phyloP scores from a whole-genome alignment of 2,329 filamentous ascomycete genomes.

The Fusarium sp. region DNA sequence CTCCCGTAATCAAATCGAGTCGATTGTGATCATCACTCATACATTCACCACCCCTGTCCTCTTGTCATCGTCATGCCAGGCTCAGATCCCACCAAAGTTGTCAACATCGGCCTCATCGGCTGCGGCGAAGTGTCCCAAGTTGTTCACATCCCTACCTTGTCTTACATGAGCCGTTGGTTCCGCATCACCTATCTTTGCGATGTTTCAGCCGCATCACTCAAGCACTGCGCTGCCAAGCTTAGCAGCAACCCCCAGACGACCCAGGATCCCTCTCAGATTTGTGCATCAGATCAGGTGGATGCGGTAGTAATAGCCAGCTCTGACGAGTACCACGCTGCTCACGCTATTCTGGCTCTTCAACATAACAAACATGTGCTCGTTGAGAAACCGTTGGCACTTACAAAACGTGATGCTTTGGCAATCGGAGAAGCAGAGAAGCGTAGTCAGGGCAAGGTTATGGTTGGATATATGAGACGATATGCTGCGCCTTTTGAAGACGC shows the following conservation, averaged over 20 bases:
- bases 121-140: conserved; percentile 62
- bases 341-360: conserved; percentile 61
- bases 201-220: conserved; percentile 50
- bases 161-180: conserved; percentile 56
- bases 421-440: conserved; percentile 60
- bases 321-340: conserved; percentile 62
- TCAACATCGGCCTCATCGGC: conserved; percentile 54
- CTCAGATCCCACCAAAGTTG: background rate
- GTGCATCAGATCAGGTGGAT: conserved; percentile 55
- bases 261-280: conserved; percentile 53
- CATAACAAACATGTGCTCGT: conserved; percentile 65
- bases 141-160: conserved; percentile 62
- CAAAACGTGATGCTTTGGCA: conserved; percentile 53
- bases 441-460: conserved; percentile 59
- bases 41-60: background rate
- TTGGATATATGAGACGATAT: conserved; percentile 69
- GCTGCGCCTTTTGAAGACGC: conserved; percentile 63
- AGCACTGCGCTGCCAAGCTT: conserved; percentile 41
- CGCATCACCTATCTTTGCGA: conserved; percentile 61
- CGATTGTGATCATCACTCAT: too few relatives aligned
- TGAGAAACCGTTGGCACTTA: conserved; percentile 67
- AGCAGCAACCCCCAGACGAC: conserved; percentile 43
- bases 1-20: too few relatives aligned
- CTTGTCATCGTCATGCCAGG: background rate
- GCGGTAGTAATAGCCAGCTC: conserved; percentile 62